Evolutionary conservation across 2,329 filamentous ascomycete species (phyloP).

Genomic region (Colletotrichum sublineola): DNA sequence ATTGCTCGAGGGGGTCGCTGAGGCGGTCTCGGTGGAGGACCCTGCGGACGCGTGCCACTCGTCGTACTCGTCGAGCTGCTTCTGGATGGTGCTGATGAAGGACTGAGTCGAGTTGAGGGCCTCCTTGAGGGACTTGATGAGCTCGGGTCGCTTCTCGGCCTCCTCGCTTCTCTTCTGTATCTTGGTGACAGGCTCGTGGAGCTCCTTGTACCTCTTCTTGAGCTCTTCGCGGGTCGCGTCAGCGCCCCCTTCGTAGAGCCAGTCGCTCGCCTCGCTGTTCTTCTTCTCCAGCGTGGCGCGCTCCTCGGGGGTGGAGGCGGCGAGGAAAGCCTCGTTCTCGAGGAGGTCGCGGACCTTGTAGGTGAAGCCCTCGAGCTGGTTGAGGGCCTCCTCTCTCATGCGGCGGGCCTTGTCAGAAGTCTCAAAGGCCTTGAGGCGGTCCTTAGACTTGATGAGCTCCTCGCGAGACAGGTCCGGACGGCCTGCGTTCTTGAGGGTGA

Average conservation of each 20-base stretch:
- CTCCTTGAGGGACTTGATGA: constrained; percentile 75
- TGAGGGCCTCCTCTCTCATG: constrained; percentile 86
- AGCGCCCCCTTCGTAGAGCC: constrained; percentile 89
- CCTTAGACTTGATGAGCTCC: constrained; percentile 67
- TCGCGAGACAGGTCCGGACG: constrained; percentile 62
- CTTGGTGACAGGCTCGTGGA: constrained; percentile 83
- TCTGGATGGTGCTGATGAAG: constrained; percentile 78
- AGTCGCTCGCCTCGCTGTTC: constrained; percentile 80
- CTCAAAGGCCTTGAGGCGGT: constrained; percentile 87
- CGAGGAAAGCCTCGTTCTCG: constrained; percentile 80
- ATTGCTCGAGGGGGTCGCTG: constrained; percentile 63
- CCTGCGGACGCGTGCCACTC: constrained; percentile 68
- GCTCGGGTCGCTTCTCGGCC: constrained; percentile 75
- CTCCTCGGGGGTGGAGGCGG: constrained; percentile 77
- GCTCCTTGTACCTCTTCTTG: constrained; percentile 79
- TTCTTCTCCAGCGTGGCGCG: constrained; percentile 76
- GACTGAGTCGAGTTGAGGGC: constrained; percentile 78
- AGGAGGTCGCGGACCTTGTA: constrained; percentile 90
- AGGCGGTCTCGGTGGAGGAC: constrained; percentile 57
- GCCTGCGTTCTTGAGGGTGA: constrained; percentile 64
- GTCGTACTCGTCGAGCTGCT: constrained; percentile 78
- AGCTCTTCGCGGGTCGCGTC: constrained; percentile 82
- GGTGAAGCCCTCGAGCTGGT: constrained; percentile 93
- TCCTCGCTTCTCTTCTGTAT: constrained; percentile 83
- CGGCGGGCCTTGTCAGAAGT: constrained; percentile 83